Evolutionary conservation across 192 early-diverging fungal species (phyloP), one percentile per base, ranked within the genome.

Genomic region (Rhizoclosmatium sp.): DNA sequence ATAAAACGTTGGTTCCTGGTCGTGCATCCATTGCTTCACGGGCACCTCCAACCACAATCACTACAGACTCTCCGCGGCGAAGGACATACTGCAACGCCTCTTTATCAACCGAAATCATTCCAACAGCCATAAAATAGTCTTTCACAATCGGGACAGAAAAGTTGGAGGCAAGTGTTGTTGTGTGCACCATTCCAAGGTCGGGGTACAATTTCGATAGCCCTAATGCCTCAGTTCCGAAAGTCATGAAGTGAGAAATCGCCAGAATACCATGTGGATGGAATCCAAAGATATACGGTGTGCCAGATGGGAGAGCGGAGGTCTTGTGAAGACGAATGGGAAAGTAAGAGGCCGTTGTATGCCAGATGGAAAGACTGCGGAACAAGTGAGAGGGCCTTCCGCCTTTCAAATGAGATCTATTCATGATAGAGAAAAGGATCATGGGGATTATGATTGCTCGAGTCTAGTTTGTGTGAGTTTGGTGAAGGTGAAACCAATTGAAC

Each of bases 231-330:
- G 65, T 76, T 2, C 68, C 68, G 59, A 82, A 79, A n/a, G 44
- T 69, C 16, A 45, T 42, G 23, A 23, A 7, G 23, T 9, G 2
- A 2, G 45, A 62, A 41, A 80, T 47, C 2, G 5, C 7, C 4
- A 39, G 48, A 19, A 54, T 60, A 47, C 83, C 83, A 76, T 97
- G 95, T 31, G 95, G 95, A 75, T 97, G 95, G 78, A 91, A 92
- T 65, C 89, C 94, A 83, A 97, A 92, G 1, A 97, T 86, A 77
- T 96, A 96, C 71, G 92, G 92, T 40, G 88, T 86, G 47, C 64
- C 75, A 4, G 95, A 87, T 73, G 95, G 93, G 47, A 97, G 81
- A 73, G 93, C 90, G 41, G 74, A 86, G 76, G 94, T 93, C 89
- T 93, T 92, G 69, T 92, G 80, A 54, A 96, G 83, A 4, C 81